Percentiles rank a stretch among this genome's conserved stretches.
Evolutionary conservation across 495 filamentous ascomycete genomes (phyloP).

Genomic region (Coniosporium apollinis): DNA sequence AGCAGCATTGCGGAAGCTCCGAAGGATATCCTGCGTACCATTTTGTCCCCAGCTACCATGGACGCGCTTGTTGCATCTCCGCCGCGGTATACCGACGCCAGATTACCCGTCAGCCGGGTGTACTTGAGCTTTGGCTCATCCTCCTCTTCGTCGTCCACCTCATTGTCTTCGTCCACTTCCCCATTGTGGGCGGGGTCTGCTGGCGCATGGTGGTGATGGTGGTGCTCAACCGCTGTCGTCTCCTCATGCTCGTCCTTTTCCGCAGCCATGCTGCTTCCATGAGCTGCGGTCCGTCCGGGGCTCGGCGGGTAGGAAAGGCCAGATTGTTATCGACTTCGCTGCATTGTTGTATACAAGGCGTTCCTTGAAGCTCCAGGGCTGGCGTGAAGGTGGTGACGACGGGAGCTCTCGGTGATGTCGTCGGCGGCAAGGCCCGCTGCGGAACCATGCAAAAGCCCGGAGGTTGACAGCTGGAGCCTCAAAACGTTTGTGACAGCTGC

Average conservation of each 20-base stretch:
- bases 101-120: slow-evolving; percentile 59
- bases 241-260: slow-evolving; percentile 4
- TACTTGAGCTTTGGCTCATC: slow-evolving; percentile 96
- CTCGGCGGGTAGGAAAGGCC: too few species aligned
- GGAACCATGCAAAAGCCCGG: too few species aligned
- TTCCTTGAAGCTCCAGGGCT: too few species aligned
- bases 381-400: too few species aligned
- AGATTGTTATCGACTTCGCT: too few species aligned
- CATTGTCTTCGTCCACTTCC: slow-evolving; percentile 32
- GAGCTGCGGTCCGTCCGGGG: slow-evolving; percentile 8
- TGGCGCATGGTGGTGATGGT: background rate
- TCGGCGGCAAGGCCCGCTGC: too few species aligned
- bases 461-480: too few species aligned
- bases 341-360: too few species aligned
- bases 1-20: background rate
- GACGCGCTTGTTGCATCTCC: slow-evolving; percentile 87
- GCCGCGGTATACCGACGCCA: slow-evolving; percentile 74
- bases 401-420: too few species aligned
- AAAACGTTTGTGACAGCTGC: too few species aligned
- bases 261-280: slow-evolving; percentile 24
- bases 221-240: background rate
- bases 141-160: slow-evolving; percentile 75
- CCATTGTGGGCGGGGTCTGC: slow-evolving; percentile 7
- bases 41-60: slow-evolving; percentile 84
- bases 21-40: slow-evolving; percentile 50